Percentiles rank a stretch among this genome's conserved stretches.
phyloP scores from a whole-genome alignment of 352 stramenopile species.

The Phytophthora pinifolia region DNA sequence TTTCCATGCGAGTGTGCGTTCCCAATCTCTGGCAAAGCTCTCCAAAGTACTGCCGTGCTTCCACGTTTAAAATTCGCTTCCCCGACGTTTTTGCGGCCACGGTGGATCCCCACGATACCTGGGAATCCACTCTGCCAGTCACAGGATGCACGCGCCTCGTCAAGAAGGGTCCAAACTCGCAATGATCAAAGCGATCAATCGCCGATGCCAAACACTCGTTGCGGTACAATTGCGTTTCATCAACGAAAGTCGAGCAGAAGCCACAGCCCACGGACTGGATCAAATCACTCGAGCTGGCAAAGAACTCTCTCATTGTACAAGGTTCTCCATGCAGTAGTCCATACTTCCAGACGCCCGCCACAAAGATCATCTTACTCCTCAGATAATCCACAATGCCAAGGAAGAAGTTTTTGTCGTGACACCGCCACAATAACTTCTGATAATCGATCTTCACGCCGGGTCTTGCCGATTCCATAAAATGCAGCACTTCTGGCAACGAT shows the following conservation, averaged over 20 bases:
- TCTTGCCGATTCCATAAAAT: slow-evolving; percentile 26
- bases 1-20: slow-evolving; percentile 24
- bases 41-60: slow-evolving; percentile 40
- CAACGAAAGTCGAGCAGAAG: slow-evolving; percentile 30
- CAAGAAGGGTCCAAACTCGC: slow-evolving; percentile 51
- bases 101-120: slow-evolving; percentile 1
- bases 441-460: slow-evolving; percentile 35
- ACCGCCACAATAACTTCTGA: slow-evolving; percentile 43
- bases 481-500: slow-evolving; percentile 44
- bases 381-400: slow-evolving; percentile 33
- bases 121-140: slow-evolving; percentile 15
- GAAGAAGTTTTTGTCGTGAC: slow-evolving; percentile 43
- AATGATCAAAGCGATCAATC: slow-evolving; percentile 40
- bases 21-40: slow-evolving; percentile 44
- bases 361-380: slow-evolving; percentile 41
- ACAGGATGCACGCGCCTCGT: slow-evolving; percentile 41
- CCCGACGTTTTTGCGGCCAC: slow-evolving; percentile 8
- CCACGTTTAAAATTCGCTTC: slow-evolving; percentile 40
- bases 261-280: slow-evolving; percentile 31
- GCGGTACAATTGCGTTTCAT: slow-evolving; percentile 25
- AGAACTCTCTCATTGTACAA: slow-evolving; percentile 35
- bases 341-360: slow-evolving; percentile 51
- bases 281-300: slow-evolving; percentile 20
- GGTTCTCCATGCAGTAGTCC: slow-evolving; percentile 46
- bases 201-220: slow-evolving; percentile 29